These are phyloP conservation scores for Chenopodium album DNA, from an alignment of 148 eudicot species.

Conservation along the genomic window DNA sequence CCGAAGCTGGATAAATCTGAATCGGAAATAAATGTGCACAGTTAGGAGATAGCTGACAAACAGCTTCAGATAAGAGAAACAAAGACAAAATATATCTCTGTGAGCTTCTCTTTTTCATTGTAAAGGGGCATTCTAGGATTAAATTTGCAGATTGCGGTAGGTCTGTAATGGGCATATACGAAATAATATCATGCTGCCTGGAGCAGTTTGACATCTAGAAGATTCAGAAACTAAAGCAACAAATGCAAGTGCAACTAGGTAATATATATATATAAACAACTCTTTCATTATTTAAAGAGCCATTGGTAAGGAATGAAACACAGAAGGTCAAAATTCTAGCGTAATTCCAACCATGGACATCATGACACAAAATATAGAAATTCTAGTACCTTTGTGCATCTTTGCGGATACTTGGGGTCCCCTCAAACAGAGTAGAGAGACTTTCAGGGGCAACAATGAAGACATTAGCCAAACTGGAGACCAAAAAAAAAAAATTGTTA, in stretches of 20 bases:
- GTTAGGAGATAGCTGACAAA: neutral
- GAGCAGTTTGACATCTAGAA: neutral
- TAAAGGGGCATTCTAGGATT: neutral
- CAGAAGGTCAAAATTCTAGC: neutral
- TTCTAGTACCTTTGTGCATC: slow-evolving; percentile 85
- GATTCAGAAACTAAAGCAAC: neutral
- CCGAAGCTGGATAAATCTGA: slow-evolving; percentile 91
- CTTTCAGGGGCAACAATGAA: slow-evolving; percentile 99
- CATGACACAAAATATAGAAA: neutral
- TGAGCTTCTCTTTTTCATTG: neutral
- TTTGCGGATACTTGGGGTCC: slow-evolving; percentile 90
- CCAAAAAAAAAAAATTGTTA: slow-evolving; percentile 8
- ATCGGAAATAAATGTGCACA: slow-evolving; percentile 4
- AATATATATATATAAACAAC: neutral
- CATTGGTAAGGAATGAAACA: neutral
- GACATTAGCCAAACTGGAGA: slow-evolving; percentile 90
- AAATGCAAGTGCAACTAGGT: neutral
- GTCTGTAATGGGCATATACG: neutral
- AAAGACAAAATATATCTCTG: neutral
- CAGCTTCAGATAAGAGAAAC: neutral
- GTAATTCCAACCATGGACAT: neutral
- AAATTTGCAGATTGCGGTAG: neutral
- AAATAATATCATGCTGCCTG: neutral
- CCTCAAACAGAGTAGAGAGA: slow-evolving; percentile 84
- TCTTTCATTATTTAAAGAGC: neutral